Percentiles rank a stretch among this genome's conserved stretches.
Conservation (phyloP, 2,329 filamentous ascomycete genomes). For the Phaeomoniella chlamydospora region DNA sequence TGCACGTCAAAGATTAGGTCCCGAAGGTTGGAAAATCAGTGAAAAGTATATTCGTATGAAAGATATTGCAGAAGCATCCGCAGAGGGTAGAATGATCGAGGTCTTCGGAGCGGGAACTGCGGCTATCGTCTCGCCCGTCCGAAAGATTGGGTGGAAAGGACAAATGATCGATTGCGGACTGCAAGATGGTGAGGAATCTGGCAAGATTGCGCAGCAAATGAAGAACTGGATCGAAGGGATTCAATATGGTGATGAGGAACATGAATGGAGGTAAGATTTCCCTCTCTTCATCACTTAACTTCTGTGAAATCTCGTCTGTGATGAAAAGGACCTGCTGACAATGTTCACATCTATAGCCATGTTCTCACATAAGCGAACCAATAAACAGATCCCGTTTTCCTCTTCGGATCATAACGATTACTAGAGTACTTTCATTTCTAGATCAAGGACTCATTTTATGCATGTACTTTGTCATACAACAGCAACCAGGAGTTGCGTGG, state of each 20-base stretch:
- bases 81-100: slow-evolving; percentile 77
- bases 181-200: slow-evolving; percentile 67
- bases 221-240: slow-evolving; percentile 94
- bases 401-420: too few species aligned
- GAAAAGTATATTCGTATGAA: slow-evolving; percentile 90
- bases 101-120: slow-evolving; percentile 91
- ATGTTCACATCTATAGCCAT: too few species aligned
- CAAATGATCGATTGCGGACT: slow-evolving; percentile 71
- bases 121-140: slow-evolving; percentile 80
- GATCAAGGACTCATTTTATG: too few species aligned
- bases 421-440: too few species aligned
- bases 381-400: too few species aligned
- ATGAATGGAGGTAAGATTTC: slow-evolving; percentile 66
- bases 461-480: too few species aligned
- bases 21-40: slow-evolving; percentile 73
- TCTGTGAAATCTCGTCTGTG: too few species aligned
- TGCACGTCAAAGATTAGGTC: slow-evolving; percentile 66
- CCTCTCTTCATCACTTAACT: too few species aligned
- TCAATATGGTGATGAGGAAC: slow-evolving; percentile 87
- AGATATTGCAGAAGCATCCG: slow-evolving; percentile 65
- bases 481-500: too few species aligned
- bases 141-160: slow-evolving; percentile 80
- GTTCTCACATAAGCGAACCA: too few species aligned
- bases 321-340: too few species aligned
- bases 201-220: slow-evolving; percentile 71